Conservation (phyloP, 148 eudicot species). For the Fagopyrum homotropicum region DNA sequence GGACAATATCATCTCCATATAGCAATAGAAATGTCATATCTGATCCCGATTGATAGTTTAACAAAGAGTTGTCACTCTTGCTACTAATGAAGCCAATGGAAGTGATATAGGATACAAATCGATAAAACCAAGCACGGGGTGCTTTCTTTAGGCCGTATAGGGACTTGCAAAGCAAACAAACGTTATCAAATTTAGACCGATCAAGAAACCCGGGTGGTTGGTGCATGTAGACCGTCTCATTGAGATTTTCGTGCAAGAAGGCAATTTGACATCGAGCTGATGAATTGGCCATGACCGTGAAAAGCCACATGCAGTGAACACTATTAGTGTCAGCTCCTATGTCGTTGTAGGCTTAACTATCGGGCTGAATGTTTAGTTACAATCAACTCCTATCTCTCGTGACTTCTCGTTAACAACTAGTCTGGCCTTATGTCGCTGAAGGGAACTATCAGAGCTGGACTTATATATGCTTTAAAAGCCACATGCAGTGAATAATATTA, state of each 20-base stretch:
- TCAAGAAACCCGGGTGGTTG: not conserved
- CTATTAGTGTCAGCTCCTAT: too few relatives aligned
- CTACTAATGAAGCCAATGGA: not conserved
- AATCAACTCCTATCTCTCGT: not conserved
- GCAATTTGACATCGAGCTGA: not conserved
- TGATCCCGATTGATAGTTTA: not conserved
- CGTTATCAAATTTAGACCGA: not conserved
- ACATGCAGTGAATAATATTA: not conserved
- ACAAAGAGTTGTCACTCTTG: not conserved
- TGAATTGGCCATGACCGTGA: not conserved
- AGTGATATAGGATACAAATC: not conserved
- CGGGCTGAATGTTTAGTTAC: too few relatives aligned
- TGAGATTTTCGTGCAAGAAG: not conserved
- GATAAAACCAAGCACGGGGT: not conserved
- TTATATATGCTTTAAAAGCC: not conserved
- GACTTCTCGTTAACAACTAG: not conserved
- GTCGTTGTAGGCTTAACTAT: too few relatives aligned
- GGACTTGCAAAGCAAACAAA: not conserved
- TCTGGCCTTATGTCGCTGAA: not conserved
- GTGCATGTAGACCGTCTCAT: not conserved
- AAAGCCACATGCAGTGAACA: too few relatives aligned
- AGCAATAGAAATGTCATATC: not conserved
- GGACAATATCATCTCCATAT: conserved; percentile 8
- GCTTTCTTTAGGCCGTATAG: not conserved
- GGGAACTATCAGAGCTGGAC: not conserved